Evolutionary conservation across 371 early-diverging fungal genomes (phyloP).

Genomic region (Dichotomocladium elegans): DNA sequence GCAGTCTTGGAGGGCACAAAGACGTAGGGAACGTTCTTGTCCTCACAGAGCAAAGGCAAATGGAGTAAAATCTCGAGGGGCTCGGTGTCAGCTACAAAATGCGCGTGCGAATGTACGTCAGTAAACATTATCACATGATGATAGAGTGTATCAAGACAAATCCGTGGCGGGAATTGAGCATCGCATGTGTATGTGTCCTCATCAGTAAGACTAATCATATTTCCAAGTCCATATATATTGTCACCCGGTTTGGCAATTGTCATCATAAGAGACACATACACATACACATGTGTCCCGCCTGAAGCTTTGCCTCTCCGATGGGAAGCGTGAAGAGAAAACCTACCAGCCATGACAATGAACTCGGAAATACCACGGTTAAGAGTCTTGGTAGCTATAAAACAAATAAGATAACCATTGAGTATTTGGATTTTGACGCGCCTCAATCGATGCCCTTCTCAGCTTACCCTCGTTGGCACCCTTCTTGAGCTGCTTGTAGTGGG

Average conservation of each 20-base stretch:
- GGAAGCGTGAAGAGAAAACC: too few relatives aligned
- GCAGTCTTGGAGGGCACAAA: slow-evolving; percentile 96
- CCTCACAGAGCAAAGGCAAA: slow-evolving; percentile 98
- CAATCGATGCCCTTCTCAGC: not conserved
- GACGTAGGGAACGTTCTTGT: slow-evolving; percentile 95
- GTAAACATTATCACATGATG: too few relatives aligned
- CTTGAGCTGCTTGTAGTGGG: slow-evolving; percentile 98
- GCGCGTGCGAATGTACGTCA: not conserved
- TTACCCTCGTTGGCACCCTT: slow-evolving; percentile 98
- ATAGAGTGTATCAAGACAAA: too few relatives aligned
- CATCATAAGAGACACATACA: slow-evolving; percentile 7
- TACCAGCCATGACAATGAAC: slow-evolving; percentile 95
- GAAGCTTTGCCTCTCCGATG: too few relatives aligned
- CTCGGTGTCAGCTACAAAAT: slow-evolving; percentile 83
- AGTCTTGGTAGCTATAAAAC: slow-evolving; percentile 87
- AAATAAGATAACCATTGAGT: not conserved
- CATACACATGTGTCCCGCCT: too few relatives aligned
- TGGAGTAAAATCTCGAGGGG: slow-evolving; percentile 97
- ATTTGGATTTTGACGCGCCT: not conserved
- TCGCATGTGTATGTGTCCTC: too few relatives aligned
- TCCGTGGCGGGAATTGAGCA: too few relatives aligned
- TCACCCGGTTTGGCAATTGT: slow-evolving; percentile 13
- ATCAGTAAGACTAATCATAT: slow-evolving; percentile 28
- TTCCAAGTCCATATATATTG: slow-evolving; percentile 10
- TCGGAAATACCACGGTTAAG: slow-evolving; percentile 99